Evolutionary conservation across 176 grass and related monocot genomes (phyloP), one percentile per base, ranked within the genome.

Genomic region (Bothriochloa decipiens): DNA sequence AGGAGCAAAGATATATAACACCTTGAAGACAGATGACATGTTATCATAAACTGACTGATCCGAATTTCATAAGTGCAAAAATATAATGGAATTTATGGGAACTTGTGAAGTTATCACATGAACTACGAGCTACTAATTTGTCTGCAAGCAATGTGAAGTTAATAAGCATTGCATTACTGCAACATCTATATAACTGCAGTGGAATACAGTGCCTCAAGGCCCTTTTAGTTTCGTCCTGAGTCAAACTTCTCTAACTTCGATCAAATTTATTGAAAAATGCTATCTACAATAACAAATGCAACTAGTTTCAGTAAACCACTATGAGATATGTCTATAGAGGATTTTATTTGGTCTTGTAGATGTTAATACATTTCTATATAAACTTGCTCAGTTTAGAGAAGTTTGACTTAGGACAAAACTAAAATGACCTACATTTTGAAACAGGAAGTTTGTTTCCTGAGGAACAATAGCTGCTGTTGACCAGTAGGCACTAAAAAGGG

Each of bases 371-470:
- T 61, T 61, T 25, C n/a, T 25, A 61, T 61, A 61, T 61, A 11
- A 11, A 25, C 29, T 61, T 61, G n/a, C 22, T 61, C 57, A 25
- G 3, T 61, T 61, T 58, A 61, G n/a, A 61, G 9, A 61, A 61
- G 57, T 25, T 25, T 61, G 57, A 61, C 57, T 11, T 25, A 4
- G 22, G n/a, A 25, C 22, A 60, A 25, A 61, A 61, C 3, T 61
- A 23, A 61, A 61, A 61, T 25, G 3, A 61, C 57, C 22, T 61
- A 26, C 58, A 62, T 62, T 62, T 62, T 26, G 23, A 26, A 62
- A 62, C 58, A 39, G 47, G 13, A 25, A 36, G 65, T 89, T 41
- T 46, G 66, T 86, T 18, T 41, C 11, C 27, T 75, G 43, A 84
- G 50, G 18, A 80, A 75, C 37, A 74, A 40, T 63, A 32, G 27